Conservation (phyloP, 1,284 basidiomycete genomes). For the Apiotrichum sp. region DNA sequence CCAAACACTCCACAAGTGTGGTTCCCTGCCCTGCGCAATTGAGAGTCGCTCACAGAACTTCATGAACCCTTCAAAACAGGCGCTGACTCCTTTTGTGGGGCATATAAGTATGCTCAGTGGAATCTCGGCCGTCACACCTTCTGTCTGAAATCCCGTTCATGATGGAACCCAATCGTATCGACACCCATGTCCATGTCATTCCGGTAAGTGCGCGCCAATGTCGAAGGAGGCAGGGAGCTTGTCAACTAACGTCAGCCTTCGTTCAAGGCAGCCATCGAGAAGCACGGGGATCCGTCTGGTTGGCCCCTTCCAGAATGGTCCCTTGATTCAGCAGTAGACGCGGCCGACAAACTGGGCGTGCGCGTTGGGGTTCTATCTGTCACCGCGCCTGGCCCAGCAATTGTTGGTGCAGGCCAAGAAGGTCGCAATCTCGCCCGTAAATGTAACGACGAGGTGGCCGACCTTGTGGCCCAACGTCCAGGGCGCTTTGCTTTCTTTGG, state of each 20-base stretch:
- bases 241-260: neutral
- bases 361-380: slow-evolving; percentile 2
- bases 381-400: slow-evolving; percentile 2
- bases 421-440: slow-evolving; percentile 1
- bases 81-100: too few species aligned
- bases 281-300: slow-evolving; percentile 6
- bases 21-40: too few species aligned
- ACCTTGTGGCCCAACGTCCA: neutral
- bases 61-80: too few species aligned
- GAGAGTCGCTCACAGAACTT: too few species aligned
- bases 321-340: neutral
- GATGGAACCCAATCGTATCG: neutral
- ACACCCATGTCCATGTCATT: slow-evolving; percentile 9
- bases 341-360: slow-evolving; percentile 1
- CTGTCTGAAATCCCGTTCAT: neutral
- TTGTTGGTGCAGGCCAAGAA: neutral
- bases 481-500: slow-evolving; percentile 4
- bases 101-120: too few species aligned
- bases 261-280: slow-evolving; percentile 3
- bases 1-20: too few species aligned
- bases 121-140: too few species aligned
- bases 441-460: slow-evolving; percentile 4
- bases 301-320: slow-evolving; percentile 1
- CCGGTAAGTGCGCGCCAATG: neutral
- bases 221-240: too few species aligned